Evolutionary conservation across 495 filamentous ascomycete genomes (phyloP).

Genomic region (Penicillium ochrochloron): DNA sequence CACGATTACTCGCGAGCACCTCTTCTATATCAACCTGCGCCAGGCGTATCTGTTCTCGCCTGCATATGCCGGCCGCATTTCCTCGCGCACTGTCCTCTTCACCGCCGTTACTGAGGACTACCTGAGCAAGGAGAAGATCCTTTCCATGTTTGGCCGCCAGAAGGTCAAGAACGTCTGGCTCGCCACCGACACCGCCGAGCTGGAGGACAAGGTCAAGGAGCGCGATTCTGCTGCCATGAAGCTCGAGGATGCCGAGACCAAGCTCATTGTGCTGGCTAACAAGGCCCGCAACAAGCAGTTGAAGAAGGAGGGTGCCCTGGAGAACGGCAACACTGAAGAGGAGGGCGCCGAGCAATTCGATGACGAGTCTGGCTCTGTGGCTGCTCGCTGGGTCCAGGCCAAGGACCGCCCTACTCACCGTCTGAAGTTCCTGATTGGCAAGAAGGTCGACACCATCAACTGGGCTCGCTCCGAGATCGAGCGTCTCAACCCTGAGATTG

Average conservation of each 20-base stretch:
- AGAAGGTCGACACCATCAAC: slow-evolving; percentile 85
- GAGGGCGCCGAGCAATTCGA: slow-evolving; percentile 55
- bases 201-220: slow-evolving; percentile 84
- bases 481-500: slow-evolving; percentile 78
- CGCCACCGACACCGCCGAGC: slow-evolving; percentile 73
- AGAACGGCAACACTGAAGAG: slow-evolving; percentile 45
- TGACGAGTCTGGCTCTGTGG: slow-evolving; percentile 73
- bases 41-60: slow-evolving; percentile 94
- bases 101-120: slow-evolving; percentile 80
- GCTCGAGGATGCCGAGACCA: slow-evolving; percentile 87
- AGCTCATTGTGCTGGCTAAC: slow-evolving; percentile 84
- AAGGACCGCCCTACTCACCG: slow-evolving; percentile 88
- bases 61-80: slow-evolving; percentile 84
- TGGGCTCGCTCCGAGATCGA: slow-evolving; percentile 86
- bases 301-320: slow-evolving; percentile 67
- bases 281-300: slow-evolving; percentile 69
- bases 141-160: slow-evolving; percentile 72
- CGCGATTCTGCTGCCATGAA: slow-evolving; percentile 83
- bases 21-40: slow-evolving; percentile 94
- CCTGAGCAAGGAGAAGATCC: slow-evolving; percentile 71
- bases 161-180: slow-evolving; percentile 89
- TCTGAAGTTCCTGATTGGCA: slow-evolving; percentile 76
- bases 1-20: slow-evolving; percentile 86
- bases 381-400: slow-evolving; percentile 75
- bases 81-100: slow-evolving; percentile 92